A percentile compares a stretch with the other conserved stretches of the same genome.
phyloP scores from a whole-genome alignment of 345 rosid genomes.

The Lepidium africanum region DNA sequence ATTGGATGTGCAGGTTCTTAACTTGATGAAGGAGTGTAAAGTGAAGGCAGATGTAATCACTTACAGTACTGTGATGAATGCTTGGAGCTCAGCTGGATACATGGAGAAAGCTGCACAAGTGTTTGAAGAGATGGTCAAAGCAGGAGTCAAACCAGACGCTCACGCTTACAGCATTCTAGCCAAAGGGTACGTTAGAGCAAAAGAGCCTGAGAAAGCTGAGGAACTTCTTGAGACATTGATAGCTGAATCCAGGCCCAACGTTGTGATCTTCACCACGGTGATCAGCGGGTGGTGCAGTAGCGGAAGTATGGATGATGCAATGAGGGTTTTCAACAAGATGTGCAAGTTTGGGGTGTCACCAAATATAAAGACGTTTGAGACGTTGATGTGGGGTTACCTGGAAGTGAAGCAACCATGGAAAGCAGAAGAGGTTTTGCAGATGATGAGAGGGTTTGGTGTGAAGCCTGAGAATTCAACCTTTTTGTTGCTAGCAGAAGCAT shows the following conservation, averaged over 20 bases:
- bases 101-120: slow-evolving; percentile 55
- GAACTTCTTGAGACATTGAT: slow-evolving; percentile 35
- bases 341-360: slow-evolving; percentile 47
- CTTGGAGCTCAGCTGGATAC: slow-evolving; percentile 67
- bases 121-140: slow-evolving; percentile 52
- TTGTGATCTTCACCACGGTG: slow-evolving; percentile 52
- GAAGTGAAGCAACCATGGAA: slow-evolving; percentile 60
- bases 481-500: slow-evolving; percentile 43
- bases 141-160: slow-evolving; percentile 50
- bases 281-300: slow-evolving; percentile 60
- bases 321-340: slow-evolving; percentile 43
- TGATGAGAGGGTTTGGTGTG: slow-evolving; percentile 47
- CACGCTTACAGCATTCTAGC: slow-evolving; percentile 58
- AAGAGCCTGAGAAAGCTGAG: slow-evolving; percentile 50
- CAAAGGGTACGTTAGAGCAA: slow-evolving; percentile 54
- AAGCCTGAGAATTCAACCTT: slow-evolving; percentile 47
- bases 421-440: slow-evolving; percentile 52
- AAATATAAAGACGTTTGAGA: slow-evolving; percentile 52
- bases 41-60: slow-evolving; percentile 62
- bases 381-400: slow-evolving; percentile 48
- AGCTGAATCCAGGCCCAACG: slow-evolving; percentile 39
- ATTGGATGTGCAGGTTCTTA: slow-evolving; percentile 41
- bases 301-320: slow-evolving; percentile 45
- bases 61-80: slow-evolving; percentile 60
- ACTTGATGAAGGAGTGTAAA: slow-evolving; percentile 44